Evolutionary conservation across 176 grass and related monocot genomes (phyloP).

Genomic region (maize (Zea mays)): DNA sequence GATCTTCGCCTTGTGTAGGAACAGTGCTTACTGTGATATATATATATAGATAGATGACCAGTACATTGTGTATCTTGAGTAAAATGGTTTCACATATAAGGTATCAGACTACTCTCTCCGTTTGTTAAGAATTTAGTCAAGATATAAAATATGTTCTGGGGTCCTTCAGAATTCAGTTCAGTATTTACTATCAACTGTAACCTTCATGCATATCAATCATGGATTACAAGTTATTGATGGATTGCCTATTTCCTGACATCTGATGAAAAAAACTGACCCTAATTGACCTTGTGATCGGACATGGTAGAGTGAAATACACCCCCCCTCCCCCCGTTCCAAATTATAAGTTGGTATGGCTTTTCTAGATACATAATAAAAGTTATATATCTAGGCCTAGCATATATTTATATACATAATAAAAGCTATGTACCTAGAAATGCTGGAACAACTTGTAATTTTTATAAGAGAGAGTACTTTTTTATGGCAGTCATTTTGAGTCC

Average conservation of each 20-base stretch:
- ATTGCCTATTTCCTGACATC: background rate
- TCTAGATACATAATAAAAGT: background rate
- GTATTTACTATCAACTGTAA: conserved; percentile 20
- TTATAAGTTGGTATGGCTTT: background rate
- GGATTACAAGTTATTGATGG: conserved; percentile 7
- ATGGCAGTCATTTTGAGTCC: background rate
- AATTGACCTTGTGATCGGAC: conserved; percentile 4
- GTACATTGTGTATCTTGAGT: conserved; percentile 22
- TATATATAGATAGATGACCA: background rate
- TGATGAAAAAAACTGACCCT: background rate
- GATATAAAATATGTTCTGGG: background rate
- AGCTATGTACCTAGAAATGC: background rate
- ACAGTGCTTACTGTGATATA: conserved; percentile 3
- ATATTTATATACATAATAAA: too few relatives aligned
- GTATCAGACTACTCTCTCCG: background rate
- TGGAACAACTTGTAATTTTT: background rate
- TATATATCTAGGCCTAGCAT: too few relatives aligned
- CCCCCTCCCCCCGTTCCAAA: background rate
- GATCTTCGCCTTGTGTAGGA: conserved; percentile 21
- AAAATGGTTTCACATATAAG: conserved; percentile 19
- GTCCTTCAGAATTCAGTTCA: background rate
- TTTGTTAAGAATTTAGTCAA: conserved; percentile 24
- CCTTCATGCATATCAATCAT: background rate
- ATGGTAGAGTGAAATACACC: background rate
- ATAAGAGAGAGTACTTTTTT: background rate